phyloP scores from a whole-genome alignment of 2,329 filamentous ascomycete species.

The Fusarium phyllophilum region DNA sequence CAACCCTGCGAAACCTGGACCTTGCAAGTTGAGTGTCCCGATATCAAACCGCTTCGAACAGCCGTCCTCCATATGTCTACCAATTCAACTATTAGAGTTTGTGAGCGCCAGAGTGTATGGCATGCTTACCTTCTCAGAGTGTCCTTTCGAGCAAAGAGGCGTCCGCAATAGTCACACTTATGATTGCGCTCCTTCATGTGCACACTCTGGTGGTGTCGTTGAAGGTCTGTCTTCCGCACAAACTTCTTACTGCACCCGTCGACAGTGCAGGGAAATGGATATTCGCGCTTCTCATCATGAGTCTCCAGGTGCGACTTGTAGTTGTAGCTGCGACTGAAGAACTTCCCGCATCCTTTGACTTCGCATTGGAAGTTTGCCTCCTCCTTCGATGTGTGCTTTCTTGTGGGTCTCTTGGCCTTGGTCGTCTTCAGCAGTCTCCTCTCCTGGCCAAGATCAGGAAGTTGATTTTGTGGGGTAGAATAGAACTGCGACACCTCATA shows the following conservation, averaged over 20 bases:
- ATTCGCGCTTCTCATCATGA: conserved; percentile 78
- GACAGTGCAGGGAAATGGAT: conserved; percentile 74
- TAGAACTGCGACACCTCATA: conserved; percentile 41
- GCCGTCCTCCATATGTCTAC: conserved; percentile 80
- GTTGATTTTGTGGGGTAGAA: conserved; percentile 30
- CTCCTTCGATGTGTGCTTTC: conserved; percentile 70
- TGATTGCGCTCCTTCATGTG: conserved; percentile 79
- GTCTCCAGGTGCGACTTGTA: conserved; percentile 87
- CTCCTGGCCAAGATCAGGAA: conserved; percentile 36
- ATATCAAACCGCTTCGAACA: conserved; percentile 75
- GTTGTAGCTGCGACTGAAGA: conserved; percentile 87
- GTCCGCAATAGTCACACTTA: conserved; percentile 75
- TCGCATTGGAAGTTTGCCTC: conserved; percentile 78
- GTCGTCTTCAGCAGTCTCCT: conserved; percentile 35
- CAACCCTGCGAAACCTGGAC: conserved; percentile 42
- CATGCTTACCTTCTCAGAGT: conserved; percentile 76
- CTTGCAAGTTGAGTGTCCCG: conserved; percentile 59
- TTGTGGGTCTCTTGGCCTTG: conserved; percentile 51
- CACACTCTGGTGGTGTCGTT: conserved; percentile 70
- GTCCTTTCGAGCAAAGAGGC: conserved; percentile 81
- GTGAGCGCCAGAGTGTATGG: neutral
- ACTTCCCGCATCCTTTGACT: conserved; percentile 75
- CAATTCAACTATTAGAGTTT: conserved; percentile 5
- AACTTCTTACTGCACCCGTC: conserved; percentile 78
- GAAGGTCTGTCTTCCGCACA: conserved; percentile 83